Evolutionary conservation across 2,329 filamentous ascomycete species (phyloP), one percentile per base, ranked within the genome.

Genomic region (Coleophoma cylindrospora): DNA sequence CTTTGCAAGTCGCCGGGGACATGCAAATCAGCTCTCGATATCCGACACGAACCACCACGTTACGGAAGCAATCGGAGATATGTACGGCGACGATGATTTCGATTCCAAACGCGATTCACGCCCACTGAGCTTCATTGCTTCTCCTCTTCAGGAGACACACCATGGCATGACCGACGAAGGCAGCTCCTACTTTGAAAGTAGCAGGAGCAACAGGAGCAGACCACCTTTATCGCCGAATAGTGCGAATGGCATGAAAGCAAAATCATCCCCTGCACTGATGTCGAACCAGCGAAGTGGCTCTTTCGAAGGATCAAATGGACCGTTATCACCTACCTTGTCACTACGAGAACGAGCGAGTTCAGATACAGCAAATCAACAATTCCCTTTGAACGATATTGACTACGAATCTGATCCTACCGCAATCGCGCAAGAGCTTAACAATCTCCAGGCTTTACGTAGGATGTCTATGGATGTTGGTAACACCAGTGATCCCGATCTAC

Each of bases 391-490:
- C 59, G 80, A 88, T 64, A 80, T 88, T 57, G 84, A 88, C 69
- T 88, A 88, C 67, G 84, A 88, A 68, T 87, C 84, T 41, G 79
- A 84, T 63, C 83, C 86, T 2, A 84, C 83, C 32, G 84, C 83
- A 38, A 77, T 89, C 37, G 83, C 83, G 48, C 84, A 89, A 68
- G 86, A 89, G 66, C 72, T 89, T 57, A 87, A 79, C 68, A 89
- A 89, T 62, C 68, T 89, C 54, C 84, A 87, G 62, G 86, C 86
- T 5, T 80, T 89, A 56, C 77, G 86, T 57, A 77, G 86, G 50
- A 87, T 89, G 84, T 89, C 85, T 17, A 89, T 89, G 86, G 85
- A 87, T 66, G 82, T 87, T 66, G 74, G 55, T 79, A 87, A 64
- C 55, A 65, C 63, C 22, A 80, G 76, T 53, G 83, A 87, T 58